A percentile compares a stretch with the other conserved stretches of the same genome.
Evolutionary conservation across 2,329 filamentous ascomycete genomes (phyloP).

Genomic region (Lecanicillium sp.): DNA sequence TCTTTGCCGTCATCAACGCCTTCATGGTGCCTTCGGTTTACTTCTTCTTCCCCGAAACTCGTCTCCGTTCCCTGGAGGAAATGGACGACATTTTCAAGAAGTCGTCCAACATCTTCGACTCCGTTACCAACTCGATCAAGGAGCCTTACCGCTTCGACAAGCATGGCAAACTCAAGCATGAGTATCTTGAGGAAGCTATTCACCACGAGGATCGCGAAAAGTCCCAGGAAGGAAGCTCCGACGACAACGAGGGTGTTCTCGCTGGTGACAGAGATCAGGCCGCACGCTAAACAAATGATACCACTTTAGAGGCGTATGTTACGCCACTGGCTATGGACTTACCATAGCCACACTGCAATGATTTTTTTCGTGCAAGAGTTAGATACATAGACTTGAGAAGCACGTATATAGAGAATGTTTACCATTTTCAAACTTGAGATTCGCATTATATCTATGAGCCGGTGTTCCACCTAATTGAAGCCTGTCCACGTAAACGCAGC

Average conservation of each 20-base stretch:
- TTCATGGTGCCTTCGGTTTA: conserved; percentile 7
- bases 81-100: conserved; percentile 8
- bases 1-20: conserved; percentile 6
- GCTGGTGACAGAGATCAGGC: background rate
- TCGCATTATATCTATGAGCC: too few species aligned
- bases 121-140: conserved; percentile 1
- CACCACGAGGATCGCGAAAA: conserved; percentile 4
- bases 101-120: conserved; percentile 5
- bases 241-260: conserved; percentile 3
- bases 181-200: conserved; percentile 3
- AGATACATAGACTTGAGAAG: too few species aligned
- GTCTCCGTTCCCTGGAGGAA: conserved; percentile 5
- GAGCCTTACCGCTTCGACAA: conserved; percentile 4
- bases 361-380: too few species aligned
- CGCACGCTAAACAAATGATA: too few species aligned
- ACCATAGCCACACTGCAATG: background rate
- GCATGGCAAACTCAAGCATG: conserved; percentile 2
- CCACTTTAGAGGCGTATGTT: too few species aligned
- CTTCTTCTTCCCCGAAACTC: conserved; percentile 7
- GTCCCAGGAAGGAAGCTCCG: conserved; percentile 2
- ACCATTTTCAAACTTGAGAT: too few species aligned
- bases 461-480: too few species aligned
- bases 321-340: background rate
- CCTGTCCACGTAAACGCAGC: too few species aligned
- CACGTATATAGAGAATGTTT: too few species aligned